A percentile compares a stretch with the other conserved stretches of the same genome.
phyloP scores from a whole-genome alignment of 2,329 filamentous ascomycete genomes.

The Uncinocarpus reesii region DNA sequence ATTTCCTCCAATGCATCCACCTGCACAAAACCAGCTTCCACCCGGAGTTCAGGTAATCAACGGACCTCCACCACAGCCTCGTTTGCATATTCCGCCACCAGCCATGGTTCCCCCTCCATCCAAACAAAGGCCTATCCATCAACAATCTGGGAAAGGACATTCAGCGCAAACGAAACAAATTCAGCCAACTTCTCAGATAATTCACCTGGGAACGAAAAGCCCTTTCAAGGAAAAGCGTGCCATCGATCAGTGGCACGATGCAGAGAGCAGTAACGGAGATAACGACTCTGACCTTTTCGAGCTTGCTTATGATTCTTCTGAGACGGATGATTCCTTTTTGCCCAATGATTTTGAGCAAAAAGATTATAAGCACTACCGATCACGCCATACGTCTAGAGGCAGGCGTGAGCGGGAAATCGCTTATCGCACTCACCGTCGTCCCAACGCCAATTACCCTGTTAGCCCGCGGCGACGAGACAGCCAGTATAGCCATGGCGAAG shows the following conservation, averaged over 20 bases:
- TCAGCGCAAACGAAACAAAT: slow-evolving; percentile 6
- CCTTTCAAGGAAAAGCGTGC: slow-evolving; percentile 9
- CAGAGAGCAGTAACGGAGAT: slow-evolving; percentile 23
- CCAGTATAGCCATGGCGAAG: slow-evolving; percentile 16
- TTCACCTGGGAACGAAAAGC: slow-evolving; percentile 11
- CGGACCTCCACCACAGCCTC: slow-evolving; percentile 4
- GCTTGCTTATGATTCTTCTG: slow-evolving; percentile 21
- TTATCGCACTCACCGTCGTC: slow-evolving; percentile 25
- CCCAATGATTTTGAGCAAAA: slow-evolving; percentile 18
- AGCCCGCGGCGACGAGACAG: not conserved
- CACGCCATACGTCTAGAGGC: slow-evolving; percentile 17
- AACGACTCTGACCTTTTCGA: slow-evolving; percentile 25
- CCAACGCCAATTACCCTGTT: slow-evolving; percentile 14
- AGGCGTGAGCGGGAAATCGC: slow-evolving; percentile 14
- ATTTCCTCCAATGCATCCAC: not conserved
- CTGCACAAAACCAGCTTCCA: not conserved
- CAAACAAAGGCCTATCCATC: not conserved
- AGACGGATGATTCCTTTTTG: slow-evolving; percentile 21
- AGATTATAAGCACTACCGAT: not conserved
- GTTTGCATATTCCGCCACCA: not conserved
- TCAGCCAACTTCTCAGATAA: slow-evolving; percentile 12
- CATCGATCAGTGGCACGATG: slow-evolving; percentile 17
- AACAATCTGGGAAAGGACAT: not conserved
- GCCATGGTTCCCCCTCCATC: not conserved
- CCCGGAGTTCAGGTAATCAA: slow-evolving; percentile 6